phyloP scores from a whole-genome alignment of 805 yeast genomes.

The Kregervanrija delftensis region DNA sequence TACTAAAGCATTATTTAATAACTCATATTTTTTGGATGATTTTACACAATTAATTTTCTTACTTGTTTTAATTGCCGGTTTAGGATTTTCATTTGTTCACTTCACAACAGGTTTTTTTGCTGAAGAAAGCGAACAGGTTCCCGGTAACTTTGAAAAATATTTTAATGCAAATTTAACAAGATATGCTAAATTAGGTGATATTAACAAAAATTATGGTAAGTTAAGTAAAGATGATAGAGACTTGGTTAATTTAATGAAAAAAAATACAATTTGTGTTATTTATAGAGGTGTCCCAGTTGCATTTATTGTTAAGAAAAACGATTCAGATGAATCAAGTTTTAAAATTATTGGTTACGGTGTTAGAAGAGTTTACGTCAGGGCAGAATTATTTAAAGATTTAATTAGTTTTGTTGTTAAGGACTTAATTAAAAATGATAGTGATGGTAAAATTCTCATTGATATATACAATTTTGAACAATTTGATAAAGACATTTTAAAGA shows the following conservation, averaged over 20 bases:
- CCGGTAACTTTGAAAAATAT: slow-evolving; percentile 27
- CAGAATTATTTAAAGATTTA: slow-evolving; percentile 59
- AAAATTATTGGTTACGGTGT: slow-evolving; percentile 54
- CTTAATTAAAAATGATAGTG: slow-evolving; percentile 22
- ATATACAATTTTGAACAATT: slow-evolving; percentile 45
- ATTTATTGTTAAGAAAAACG: slow-evolving; percentile 35
- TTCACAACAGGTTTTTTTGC: slow-evolving; percentile 44
- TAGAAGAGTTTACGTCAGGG: slow-evolving; percentile 58
- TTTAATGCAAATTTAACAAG: slow-evolving; percentile 49
- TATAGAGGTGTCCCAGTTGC: slow-evolving; percentile 75
- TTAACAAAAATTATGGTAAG: slow-evolving; percentile 6
- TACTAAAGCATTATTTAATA: slow-evolving; percentile 11
- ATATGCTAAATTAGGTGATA: slow-evolving; percentile 25
- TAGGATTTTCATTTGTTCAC: slow-evolving; percentile 34
- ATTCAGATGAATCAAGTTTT: slow-evolving; percentile 24
- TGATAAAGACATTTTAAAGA: slow-evolving; percentile 30
- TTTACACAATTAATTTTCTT: slow-evolving; percentile 32
- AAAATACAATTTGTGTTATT: slow-evolving; percentile 47
- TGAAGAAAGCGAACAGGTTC: slow-evolving; percentile 30
- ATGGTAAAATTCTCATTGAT: slow-evolving; percentile 38
- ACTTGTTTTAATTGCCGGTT: slow-evolving; percentile 29
- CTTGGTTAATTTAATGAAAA: slow-evolving; percentile 22
- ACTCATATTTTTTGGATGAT: slow-evolving; percentile 20
- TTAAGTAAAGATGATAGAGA: slow-evolving; percentile 15
- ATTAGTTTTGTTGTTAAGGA: slow-evolving; percentile 19